Evolutionary conservation across 2,329 filamentous ascomycete genomes (phyloP).

Genomic region (Neonectria sp.): DNA sequence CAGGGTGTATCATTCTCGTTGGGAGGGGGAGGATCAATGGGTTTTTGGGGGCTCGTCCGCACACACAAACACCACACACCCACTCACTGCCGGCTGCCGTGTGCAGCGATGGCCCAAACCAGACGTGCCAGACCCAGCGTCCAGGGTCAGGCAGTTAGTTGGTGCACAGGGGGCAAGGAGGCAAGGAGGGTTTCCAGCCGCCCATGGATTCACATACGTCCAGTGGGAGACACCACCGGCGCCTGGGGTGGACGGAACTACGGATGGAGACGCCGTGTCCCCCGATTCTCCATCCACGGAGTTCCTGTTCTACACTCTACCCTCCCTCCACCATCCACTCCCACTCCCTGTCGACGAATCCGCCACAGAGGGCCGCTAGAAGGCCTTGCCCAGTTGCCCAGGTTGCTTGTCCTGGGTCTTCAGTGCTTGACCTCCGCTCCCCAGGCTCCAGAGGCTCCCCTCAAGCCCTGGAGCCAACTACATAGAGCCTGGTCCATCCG

Average conservation of each 20-base stretch:
- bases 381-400: conserved; percentile 12
- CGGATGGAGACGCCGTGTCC: conserved; percentile 29
- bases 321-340: too few species aligned
- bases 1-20: conserved; percentile 8
- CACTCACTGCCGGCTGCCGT: conserved; percentile 35
- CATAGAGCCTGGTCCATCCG: background rate
- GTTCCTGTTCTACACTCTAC: background rate
- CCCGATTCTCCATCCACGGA: conserved; percentile 12
- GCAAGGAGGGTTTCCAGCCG: conserved; percentile 9
- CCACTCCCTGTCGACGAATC: conserved; percentile 25
- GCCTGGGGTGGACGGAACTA: conserved; percentile 42
- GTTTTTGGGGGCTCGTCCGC: conserved; percentile 23
- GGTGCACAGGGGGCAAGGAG: conserved; percentile 39
- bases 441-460: conserved; percentile 1
- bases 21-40: conserved; percentile 29
- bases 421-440: conserved; percentile 18
- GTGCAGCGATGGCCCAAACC: conserved; percentile 24
- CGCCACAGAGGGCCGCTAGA: conserved; percentile 34
- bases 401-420: background rate
- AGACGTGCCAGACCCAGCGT: conserved; percentile 26
- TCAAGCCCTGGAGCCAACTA: background rate
- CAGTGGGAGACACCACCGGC: conserved; percentile 45
- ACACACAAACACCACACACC: conserved; percentile 23
- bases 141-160: conserved; percentile 41
- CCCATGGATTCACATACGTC: conserved; percentile 12